These are phyloP conservation scores for Auricularia auricula-judae DNA, from an alignment of 768 basidiomycete species.

Conservation along the genomic window DNA sequence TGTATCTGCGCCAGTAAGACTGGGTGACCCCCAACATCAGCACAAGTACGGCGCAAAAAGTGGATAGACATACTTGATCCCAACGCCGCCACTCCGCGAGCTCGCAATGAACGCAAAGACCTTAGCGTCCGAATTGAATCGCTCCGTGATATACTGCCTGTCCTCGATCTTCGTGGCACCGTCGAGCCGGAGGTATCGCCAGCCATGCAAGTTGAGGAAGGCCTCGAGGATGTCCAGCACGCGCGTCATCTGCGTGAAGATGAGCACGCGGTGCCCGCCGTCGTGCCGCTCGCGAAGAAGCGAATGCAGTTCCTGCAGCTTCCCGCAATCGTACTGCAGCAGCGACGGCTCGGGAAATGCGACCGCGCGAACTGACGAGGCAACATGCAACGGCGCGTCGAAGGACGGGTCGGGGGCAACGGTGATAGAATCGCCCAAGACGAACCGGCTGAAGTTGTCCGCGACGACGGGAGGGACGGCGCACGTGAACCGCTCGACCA, in stretches of 20 bases:
- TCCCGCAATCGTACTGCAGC: slow-evolving; percentile 93
- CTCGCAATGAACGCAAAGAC: slow-evolving; percentile 86
- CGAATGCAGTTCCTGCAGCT: slow-evolving; percentile 73
- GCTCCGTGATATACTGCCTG: slow-evolving; percentile 82
- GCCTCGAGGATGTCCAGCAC: slow-evolving; percentile 90
- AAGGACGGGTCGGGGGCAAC: slow-evolving; percentile 22
- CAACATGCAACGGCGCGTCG: slow-evolving; percentile 57
- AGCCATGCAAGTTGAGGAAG: slow-evolving; percentile 86
- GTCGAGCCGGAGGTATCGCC: slow-evolving; percentile 88
- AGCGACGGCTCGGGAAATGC: slow-evolving; percentile 87
- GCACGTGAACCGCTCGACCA: slow-evolving; percentile 66
- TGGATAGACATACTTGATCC: slow-evolving; percentile 69
- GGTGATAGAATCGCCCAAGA: slow-evolving; percentile 13
- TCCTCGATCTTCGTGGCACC: slow-evolving; percentile 95
- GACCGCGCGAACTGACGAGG: slow-evolving; percentile 78
- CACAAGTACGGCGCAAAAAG: neutral
- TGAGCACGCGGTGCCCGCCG: slow-evolving; percentile 80
- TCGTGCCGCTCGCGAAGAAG: slow-evolving; percentile 76
- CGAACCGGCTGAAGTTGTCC: slow-evolving; percentile 55
- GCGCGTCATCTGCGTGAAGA: slow-evolving; percentile 96
- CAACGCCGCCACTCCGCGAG: slow-evolving; percentile 72
- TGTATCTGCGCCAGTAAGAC: slow-evolving; percentile 82
- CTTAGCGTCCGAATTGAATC: slow-evolving; percentile 67
- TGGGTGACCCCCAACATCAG: slow-evolving; percentile 20
- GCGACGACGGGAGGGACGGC: slow-evolving; percentile 72